Evolutionary conservation across 2,329 filamentous ascomycete genomes (phyloP).

Genomic region (Ophiostoma sp.): DNA sequence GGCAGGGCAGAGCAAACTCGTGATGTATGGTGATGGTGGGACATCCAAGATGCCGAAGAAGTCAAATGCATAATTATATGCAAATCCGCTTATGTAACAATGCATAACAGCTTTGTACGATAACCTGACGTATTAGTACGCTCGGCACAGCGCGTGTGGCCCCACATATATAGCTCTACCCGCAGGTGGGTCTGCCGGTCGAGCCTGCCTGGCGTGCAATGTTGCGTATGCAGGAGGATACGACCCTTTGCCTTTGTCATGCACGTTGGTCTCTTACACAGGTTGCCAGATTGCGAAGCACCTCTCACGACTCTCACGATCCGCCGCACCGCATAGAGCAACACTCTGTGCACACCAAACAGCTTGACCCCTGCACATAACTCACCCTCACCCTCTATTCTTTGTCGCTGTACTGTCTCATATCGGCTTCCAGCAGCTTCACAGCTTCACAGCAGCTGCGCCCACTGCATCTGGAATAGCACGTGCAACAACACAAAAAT

Average conservation of each 20-base stretch:
- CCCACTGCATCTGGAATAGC: not conserved
- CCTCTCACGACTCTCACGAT: not conserved
- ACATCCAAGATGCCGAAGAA: no score
- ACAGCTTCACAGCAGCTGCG: not conserved
- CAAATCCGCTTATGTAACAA: not conserved
- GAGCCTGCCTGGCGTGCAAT: slow-evolving; percentile 9
- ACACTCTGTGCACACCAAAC: not conserved
- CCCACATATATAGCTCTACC: slow-evolving; percentile 3
- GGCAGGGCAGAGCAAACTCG: no score
- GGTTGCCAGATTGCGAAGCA: not conserved
- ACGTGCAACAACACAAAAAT: not conserved
- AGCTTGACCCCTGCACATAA: no score
- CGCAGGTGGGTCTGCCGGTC: slow-evolving; percentile 6
- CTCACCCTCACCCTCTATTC: not conserved
- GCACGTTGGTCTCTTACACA: slow-evolving; percentile 3
- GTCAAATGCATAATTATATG: not conserved
- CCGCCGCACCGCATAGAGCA: not conserved
- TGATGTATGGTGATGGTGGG: no score
- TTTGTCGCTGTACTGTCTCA: not conserved
- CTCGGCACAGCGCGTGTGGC: not conserved
- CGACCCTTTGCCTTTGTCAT: slow-evolving; percentile 4
- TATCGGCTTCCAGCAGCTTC: not conserved
- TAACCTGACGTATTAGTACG: no score
- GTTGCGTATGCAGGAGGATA: not conserved
- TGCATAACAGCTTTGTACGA: not conserved